phyloP scores from a whole-genome alignment of 2,329 filamentous ascomycete genomes.

The Magnaporthiopsis incrustans region DNA sequence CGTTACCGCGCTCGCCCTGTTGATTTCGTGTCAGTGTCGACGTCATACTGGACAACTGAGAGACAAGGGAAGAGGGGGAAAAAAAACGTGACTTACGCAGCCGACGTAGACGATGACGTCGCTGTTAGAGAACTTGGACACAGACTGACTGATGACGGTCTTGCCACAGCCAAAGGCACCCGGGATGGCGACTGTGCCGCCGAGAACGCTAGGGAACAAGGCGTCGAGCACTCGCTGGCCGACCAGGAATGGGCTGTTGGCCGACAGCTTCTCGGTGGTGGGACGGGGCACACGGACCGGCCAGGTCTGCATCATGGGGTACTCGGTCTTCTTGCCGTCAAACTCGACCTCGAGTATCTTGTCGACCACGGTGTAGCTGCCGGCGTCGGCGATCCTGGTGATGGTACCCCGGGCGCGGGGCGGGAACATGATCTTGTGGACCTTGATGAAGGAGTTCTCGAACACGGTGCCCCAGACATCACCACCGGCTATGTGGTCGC shows the following conservation, averaged over 20 bases:
- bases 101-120: constrained; percentile 98
- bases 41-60: background rate
- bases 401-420: constrained; percentile 87
- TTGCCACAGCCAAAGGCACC: constrained; percentile 98
- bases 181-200: constrained; percentile 95
- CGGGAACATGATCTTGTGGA: constrained; percentile 88
- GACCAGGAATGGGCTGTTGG: constrained; percentile 86
- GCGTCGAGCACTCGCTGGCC: constrained; percentile 95
- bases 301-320: constrained; percentile 98
- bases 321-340: constrained; percentile 88
- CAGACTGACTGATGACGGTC: constrained; percentile 96
- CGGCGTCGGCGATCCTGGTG: constrained; percentile 81
- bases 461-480: constrained; percentile 93
- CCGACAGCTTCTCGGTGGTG: constrained; percentile 82
- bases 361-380: constrained; percentile 87
- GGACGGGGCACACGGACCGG: constrained; percentile 94
- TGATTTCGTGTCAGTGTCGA: background rate
- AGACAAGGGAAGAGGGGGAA: background rate
- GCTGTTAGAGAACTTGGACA: constrained; percentile 99
- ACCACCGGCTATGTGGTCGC: constrained; percentile 93
- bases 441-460: constrained; percentile 90
- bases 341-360: constrained; percentile 96
- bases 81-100: constrained; percentile 31
- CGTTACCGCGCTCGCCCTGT: constrained; percentile 80
- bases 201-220: constrained; percentile 92